A percentile compares a stretch with the other conserved stretches of the same genome.
These are phyloP conservation scores for Emmonsiellopsis sp. DNA, from an alignment of 2,329 filamentous ascomycete species.

Conservation along the genomic window DNA sequence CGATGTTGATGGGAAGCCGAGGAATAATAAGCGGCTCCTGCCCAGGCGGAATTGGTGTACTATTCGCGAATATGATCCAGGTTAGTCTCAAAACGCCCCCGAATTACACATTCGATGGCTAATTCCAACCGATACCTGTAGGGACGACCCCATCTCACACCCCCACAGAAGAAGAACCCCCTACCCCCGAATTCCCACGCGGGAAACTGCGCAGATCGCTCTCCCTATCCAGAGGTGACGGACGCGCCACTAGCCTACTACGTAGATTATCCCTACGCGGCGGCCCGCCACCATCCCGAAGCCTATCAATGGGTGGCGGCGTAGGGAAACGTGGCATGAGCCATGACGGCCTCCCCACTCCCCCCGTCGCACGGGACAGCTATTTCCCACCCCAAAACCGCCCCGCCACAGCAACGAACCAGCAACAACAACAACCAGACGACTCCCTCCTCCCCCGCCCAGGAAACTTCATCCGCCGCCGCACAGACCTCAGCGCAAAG, in stretches of 20 bases:
- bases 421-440: slow-evolving; percentile 7
- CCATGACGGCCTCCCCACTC: slow-evolving; percentile 23
- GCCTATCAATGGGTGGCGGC: slow-evolving; percentile 15
- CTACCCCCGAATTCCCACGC: slow-evolving; percentile 26
- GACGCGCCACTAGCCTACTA: slow-evolving; percentile 31
- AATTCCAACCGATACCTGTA: slow-evolving; percentile 41
- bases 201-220: slow-evolving; percentile 46
- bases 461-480: slow-evolving; percentile 54
- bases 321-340: slow-evolving; percentile 23
- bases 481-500: slow-evolving; percentile 58
- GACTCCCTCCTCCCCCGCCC: slow-evolving; percentile 22
- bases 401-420: slow-evolving; percentile 1
- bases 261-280: slow-evolving; percentile 39
- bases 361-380: slow-evolving; percentile 17
- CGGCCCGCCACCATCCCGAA: slow-evolving; percentile 33
- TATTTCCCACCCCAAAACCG: slow-evolving; percentile 19
- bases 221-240: slow-evolving; percentile 50
- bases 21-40: slow-evolving; percentile 84
- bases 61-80: slow-evolving; percentile 74
- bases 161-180: slow-evolving; percentile 42
- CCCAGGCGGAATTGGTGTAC: slow-evolving; percentile 94
- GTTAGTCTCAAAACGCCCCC: slow-evolving; percentile 27
- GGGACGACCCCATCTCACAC: slow-evolving; percentile 64
- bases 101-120: background rate
- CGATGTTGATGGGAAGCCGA: slow-evolving; percentile 77